Base-by-base conservation (phyloP, 1,139 yeast species). In the Diutina siamensis region DNA sequence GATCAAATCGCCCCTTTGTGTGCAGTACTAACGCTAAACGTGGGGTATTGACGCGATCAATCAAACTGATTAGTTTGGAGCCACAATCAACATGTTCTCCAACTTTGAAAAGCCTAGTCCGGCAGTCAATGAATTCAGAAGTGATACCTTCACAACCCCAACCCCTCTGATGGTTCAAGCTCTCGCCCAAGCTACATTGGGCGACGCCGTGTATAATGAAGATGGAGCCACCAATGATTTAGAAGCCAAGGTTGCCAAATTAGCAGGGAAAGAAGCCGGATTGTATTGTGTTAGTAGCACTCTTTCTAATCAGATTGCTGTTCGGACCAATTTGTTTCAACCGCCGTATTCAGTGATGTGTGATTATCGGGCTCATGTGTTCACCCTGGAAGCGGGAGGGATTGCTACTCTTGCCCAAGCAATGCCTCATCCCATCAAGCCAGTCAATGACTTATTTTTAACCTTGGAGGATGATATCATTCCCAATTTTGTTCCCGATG, bases 121-220 rank as follows among this genome's bases (percentile, higher is more conserved):
- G 9, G 52, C 51, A 15, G 45, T 22, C 47, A 65, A 64, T 52
- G 75, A 70, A 51, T 70, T 69, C 55, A 60, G 75, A 47, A 68
- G 73, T 53, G 75, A 70, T 51, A 70, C 75, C 0, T 70, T 69
- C 57, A 70, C 75, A 12, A 68, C 71, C 3, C 74, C 75, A 1
- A 66, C 72, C 0, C 49, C 54, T 12, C 57, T 65, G 4, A 68
- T 70, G 74, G 53, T 67, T n/a, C 56, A 58, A 22, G 49, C 54
- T 1, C 42, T 52, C 18, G 51, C 51, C 31, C 40, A 46, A 9
- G 44, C 53, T 12, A 47, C 54, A 2, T 35, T 52, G 4, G 75
- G 75, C 2, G 75, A 70, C 51, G 59, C 74, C 1, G 75, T 70
- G 2, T 69, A 70, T 55, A 62, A 68, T 49, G 75, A 70, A 52